phyloP scores from a whole-genome alignment of 768 basidiomycete genomes.

The Psilocybe cubensis region DNA sequence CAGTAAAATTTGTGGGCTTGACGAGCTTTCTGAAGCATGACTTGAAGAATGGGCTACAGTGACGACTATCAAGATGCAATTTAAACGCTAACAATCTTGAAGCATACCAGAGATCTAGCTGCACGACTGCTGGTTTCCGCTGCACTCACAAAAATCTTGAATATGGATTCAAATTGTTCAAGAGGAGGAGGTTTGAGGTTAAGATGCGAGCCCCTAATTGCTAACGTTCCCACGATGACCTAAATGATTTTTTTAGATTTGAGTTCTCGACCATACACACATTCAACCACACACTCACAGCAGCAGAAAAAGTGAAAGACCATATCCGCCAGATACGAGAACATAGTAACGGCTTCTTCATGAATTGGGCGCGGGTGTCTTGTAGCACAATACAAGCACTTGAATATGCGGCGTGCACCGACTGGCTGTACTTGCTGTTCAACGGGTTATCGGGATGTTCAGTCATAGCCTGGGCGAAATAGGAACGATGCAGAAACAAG shows the following conservation, averaged over 20 bases:
- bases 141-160: constrained; percentile 44
- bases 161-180: constrained; percentile 49
- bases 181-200: constrained; percentile 50
- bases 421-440: constrained; percentile 49
- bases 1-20: constrained; percentile 25
- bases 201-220: constrained; percentile 46
- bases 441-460: constrained; percentile 52
- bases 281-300: constrained; percentile 36
- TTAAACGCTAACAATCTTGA: too few relatives aligned
- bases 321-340: constrained; percentile 63
- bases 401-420: constrained; percentile 55
- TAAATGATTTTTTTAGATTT: constrained; percentile 18
- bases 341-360: constrained; percentile 46
- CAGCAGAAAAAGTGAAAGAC: constrained; percentile 58
- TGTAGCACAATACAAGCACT: constrained; percentile 51
- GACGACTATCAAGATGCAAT: background rate
- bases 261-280: background rate
- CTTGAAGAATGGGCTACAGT: constrained; percentile 46
- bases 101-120: constrained; percentile 49
- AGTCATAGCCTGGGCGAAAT: constrained; percentile 59
- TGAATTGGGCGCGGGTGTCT: constrained; percentile 43
- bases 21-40: constrained; percentile 46
- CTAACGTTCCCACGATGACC: constrained; percentile 59
- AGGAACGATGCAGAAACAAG: constrained; percentile 57
- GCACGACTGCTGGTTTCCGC: constrained; percentile 53